Evolutionary conservation across 768 basidiomycete genomes (phyloP).

Genomic region (Dentipellis fragilis): DNA sequence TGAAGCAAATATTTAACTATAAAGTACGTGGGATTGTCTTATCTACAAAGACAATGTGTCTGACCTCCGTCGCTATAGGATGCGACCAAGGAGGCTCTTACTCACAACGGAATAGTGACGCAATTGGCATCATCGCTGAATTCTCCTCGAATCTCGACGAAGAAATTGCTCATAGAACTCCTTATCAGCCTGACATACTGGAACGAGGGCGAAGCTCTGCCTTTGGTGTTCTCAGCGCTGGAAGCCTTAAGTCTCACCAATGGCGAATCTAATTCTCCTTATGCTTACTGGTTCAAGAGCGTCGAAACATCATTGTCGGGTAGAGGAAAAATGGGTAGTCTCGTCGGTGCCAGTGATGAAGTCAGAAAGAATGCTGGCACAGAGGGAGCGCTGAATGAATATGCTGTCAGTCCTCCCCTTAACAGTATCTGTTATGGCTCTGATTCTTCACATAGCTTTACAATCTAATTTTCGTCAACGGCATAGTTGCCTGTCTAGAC

Average conservation of each 20-base stretch:
- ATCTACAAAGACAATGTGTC: not conserved
- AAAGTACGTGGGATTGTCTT: slow-evolving; percentile 22
- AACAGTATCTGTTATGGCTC: not conserved
- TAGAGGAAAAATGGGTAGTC: slow-evolving; percentile 88
- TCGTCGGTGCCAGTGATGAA: slow-evolving; percentile 92
- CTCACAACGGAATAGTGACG: slow-evolving; percentile 61
- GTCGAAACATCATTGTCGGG: slow-evolving; percentile 70
- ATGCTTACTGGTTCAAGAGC: slow-evolving; percentile 85
- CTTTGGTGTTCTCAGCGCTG: slow-evolving; percentile 65
- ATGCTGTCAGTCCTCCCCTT: slow-evolving; percentile 52
- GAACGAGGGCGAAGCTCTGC: slow-evolving; percentile 41
- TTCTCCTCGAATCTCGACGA: slow-evolving; percentile 67
- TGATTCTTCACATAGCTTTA: slow-evolving; percentile 33
- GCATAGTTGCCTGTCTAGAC: slow-evolving; percentile 52
- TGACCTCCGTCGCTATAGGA: slow-evolving; percentile 11
- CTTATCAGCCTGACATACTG: slow-evolving; percentile 64
- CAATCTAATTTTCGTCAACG: slow-evolving; percentile 67
- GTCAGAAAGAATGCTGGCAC: slow-evolving; percentile 57
- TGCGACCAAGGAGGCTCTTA: slow-evolving; percentile 64
- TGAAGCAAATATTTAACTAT: slow-evolving; percentile 73
- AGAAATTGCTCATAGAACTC: slow-evolving; percentile 72
- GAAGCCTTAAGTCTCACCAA: slow-evolving; percentile 65
- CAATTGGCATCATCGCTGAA: slow-evolving; percentile 79
- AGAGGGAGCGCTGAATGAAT: slow-evolving; percentile 69
- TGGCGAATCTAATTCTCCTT: slow-evolving; percentile 44